Base-by-base conservation (phyloP, 106 monocot genomes). In the Hemerocallis citrina region DNA sequence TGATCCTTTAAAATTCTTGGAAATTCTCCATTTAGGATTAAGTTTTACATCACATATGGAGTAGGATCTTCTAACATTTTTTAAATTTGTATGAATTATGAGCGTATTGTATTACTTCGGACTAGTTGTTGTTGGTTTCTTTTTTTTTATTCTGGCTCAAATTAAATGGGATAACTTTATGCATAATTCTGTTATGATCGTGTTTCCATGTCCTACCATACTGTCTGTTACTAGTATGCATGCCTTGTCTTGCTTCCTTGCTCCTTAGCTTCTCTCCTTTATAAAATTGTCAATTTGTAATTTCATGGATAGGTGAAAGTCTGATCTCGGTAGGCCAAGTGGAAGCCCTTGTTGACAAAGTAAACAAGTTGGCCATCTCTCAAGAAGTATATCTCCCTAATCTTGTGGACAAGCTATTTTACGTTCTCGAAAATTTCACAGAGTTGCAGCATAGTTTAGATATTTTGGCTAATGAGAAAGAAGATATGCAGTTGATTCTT, bases 341-440 rank as follows among this genome's bases (percentile, higher is more conserved):
- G 63, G 81, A 67, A 37, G 32, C 61, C 39, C 76, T 96, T 68
- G 52, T 96, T 65, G 68, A 79, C 16, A 81, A 81, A 74, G 72
- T 91, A 34, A 72, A 74, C 59, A 70, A 62, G 36, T 37, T 90
- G 33, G 66, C 75, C 16, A 74, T 84, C 6, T 67, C 80, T 39
- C 55, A 62, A 61, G 61, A 51, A 61, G 17, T 67, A 50, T 11
- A 30, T n/a, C 58, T 72, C 57, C 70, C 75, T 40, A 79, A 41
- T 70, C 71, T 81, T 36, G 24, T 79, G 13, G 79, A 87, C 17
- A 96, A 96, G 62, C 69, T 96, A 21, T 66, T 74, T 38, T 79
- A 79, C 57, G 62, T 96, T 34, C 13, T 96, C 15, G 79, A 79
- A 65, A 81, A 74, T 74, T 62, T 84, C 36, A 19, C 51, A 30